Percentiles rank a stretch among this genome's conserved stretches.
These are phyloP conservation scores for Candida takata DNA, from an alignment of 805 yeast species.

Conservation along the genomic window DNA sequence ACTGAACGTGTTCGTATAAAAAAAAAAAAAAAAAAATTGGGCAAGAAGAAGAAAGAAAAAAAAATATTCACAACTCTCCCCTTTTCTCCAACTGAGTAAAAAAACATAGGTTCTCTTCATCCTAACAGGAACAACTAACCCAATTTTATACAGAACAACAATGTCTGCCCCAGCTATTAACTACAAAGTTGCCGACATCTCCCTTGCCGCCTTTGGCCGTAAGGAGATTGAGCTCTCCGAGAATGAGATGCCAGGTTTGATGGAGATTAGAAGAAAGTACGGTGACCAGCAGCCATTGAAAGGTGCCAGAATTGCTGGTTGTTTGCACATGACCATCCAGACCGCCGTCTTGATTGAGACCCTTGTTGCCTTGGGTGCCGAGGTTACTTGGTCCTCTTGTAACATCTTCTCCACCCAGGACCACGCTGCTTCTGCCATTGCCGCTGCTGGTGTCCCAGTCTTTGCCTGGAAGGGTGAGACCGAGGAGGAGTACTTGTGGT, in stretches of 20 bases:
- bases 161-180: conserved; percentile 61
- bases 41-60: no score
- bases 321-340: conserved; percentile 99
- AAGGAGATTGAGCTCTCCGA: conserved; percentile 98
- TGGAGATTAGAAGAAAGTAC: conserved; percentile 93
- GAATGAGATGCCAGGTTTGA: conserved; percentile 99
- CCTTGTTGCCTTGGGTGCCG: conserved; percentile 95
- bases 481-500: conserved; percentile 99
- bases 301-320: conserved; percentile 98
- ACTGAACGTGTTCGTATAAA: conserved; percentile 1
- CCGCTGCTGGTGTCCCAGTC: conserved; percentile 98
- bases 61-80: background rate
- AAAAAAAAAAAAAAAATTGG: no score
- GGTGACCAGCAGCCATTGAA: conserved; percentile 89
- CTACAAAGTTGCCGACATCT: conserved; percentile 96
- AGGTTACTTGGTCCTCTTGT: conserved; percentile 99
- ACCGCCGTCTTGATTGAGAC: conserved; percentile 99
- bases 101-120: background rate
- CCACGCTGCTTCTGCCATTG: conserved; percentile 99
- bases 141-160: conserved; percentile 7
- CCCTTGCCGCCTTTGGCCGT: conserved; percentile 99
- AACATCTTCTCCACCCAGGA: conserved; percentile 99
- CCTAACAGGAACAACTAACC: background rate
- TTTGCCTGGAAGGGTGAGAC: conserved; percentile 99
- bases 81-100: no score